A percentile compares a stretch with the other conserved stretches of the same genome.
Evolutionary conservation across 225 moss, liverwort and hornwort genomes (phyloP).

Genomic region (Straminergon stramineum): DNA sequence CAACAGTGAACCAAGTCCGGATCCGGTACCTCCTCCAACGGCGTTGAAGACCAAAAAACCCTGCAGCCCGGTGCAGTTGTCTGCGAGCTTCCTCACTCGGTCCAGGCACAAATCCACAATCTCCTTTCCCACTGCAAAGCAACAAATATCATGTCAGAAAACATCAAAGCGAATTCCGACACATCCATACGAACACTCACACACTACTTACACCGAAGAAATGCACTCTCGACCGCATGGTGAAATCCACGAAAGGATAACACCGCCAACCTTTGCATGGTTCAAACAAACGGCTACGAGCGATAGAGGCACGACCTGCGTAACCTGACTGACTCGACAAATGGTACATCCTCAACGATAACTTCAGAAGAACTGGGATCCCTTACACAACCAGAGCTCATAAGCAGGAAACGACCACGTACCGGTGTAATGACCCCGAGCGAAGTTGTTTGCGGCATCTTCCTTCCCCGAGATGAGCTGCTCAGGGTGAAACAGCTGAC

Average conservation of each 20-base stretch:
- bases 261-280: not conserved
- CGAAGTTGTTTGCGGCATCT: constrained; percentile 54
- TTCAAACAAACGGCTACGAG: not conserved
- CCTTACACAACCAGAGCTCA: not conserved
- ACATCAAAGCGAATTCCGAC: not conserved
- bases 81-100: constrained; percentile 51
- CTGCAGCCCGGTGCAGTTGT: constrained; percentile 45
- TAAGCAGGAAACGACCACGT: not conserved
- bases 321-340: not conserved
- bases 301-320: not conserved
- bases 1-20: constrained; percentile 33
- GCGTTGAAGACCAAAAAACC: constrained; percentile 44
- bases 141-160: not conserved
- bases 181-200: not conserved
- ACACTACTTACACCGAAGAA: not conserved
- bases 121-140: constrained; percentile 43
- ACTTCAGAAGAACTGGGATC: not conserved
- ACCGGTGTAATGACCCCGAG: constrained; percentile 52
- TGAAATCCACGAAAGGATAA: not conserved
- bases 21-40: constrained; percentile 43
- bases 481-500: constrained; percentile 51
- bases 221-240: not conserved
- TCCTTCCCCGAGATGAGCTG: constrained; percentile 56
- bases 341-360: not conserved
- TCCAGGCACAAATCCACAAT: constrained; percentile 51